Base-by-base conservation (phyloP, 441 rosid species). In the Raphanus hybrid region DNA sequence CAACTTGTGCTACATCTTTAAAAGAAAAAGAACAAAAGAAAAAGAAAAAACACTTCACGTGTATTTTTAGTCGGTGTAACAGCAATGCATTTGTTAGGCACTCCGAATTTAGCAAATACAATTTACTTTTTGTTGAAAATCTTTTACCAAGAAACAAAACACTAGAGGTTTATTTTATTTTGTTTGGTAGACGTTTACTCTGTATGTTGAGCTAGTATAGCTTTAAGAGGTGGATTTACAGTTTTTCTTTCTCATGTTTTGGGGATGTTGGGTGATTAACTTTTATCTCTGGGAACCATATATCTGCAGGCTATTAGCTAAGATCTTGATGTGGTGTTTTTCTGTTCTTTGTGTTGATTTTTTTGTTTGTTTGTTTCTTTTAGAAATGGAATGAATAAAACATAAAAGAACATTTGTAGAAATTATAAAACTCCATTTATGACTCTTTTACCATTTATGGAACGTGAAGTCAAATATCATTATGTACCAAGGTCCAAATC, bases 51-150 rank as follows among this genome's bases (percentile, higher is more conserved):
- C 2, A 48, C 0, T 64, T 12, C 10, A 15, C 11, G 52, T 52
- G 20, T 18, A 32, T 35, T 61, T 43, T 3, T 7, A 45, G 70
- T 64, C 57, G 63, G 41, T 6, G n/a, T 39, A 48, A 8, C 59
- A 58, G 20, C 14, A 58, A 74, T 35, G 3, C 7, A 67, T 35
- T 69, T 61, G 9, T 6, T 5, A 16, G 39, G 43, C 37, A 50
- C 7, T 62, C 43, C 70, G 43, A 20, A 76, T 60, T 61, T 75
- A 8, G 69, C 10, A 50, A 48, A 69, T 34, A 62, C 6, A 67
- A 16, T 58, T 68, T 52, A 52, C 58, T 15, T 52, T 52, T 16
- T 52, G 2, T 15, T 52, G 58, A 52, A 41, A 18, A 27, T 65
- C 57, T 23, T 15, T 54, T 6, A 69, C 16, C 9, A 10, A 32